Evolutionary conservation across 164 flowering plant species (phyloP).

Genomic region (Magnolia changhungtana): DNA sequence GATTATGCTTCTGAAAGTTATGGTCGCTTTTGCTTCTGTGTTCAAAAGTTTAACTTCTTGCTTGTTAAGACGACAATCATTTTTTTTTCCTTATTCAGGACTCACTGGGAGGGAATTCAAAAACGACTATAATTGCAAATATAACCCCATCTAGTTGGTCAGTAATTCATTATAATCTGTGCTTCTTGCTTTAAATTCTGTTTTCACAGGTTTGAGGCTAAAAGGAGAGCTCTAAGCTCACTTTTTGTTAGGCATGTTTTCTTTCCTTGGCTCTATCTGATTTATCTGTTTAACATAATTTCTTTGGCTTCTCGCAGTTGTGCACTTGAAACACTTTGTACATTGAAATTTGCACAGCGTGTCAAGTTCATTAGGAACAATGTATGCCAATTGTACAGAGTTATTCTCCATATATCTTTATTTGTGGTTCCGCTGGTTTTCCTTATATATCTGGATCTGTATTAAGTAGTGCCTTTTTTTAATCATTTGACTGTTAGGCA

Average conservation of each 20-base stretch:
- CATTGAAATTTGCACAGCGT: conserved; percentile 98
- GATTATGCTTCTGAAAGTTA: too few relatives aligned
- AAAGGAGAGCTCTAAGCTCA: neutral
- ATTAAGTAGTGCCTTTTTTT: neutral
- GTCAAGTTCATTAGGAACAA: conserved; percentile 96
- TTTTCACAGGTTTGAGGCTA: neutral
- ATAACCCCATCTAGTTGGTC: conserved; percentile 89
- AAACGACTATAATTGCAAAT: conserved; percentile 90
- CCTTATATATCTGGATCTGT: neutral
- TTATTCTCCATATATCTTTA: neutral
- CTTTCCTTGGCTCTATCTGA: neutral
- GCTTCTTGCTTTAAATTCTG: neutral
- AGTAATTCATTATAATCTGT: conserved; percentile 18
- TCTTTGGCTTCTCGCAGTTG: conserved; percentile 51
- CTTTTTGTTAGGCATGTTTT: too few relatives aligned
- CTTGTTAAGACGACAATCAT: neutral
- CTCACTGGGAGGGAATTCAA: conserved; percentile 96
- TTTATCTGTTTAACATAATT: conserved; percentile 2
- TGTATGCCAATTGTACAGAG: conserved; percentile 40
- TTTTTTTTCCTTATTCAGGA: conserved; percentile 48
- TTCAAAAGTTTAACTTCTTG: neutral
- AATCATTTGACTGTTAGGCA: conserved; percentile 47
- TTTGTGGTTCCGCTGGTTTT: neutral
- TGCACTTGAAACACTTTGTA: conserved; percentile 92
- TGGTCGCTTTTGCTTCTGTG: too few relatives aligned